Percentiles rank a stretch among this genome's conserved stretches.
phyloP scores from a whole-genome alignment of 768 basidiomycete species.

The Filobasidium wieringae region DNA sequence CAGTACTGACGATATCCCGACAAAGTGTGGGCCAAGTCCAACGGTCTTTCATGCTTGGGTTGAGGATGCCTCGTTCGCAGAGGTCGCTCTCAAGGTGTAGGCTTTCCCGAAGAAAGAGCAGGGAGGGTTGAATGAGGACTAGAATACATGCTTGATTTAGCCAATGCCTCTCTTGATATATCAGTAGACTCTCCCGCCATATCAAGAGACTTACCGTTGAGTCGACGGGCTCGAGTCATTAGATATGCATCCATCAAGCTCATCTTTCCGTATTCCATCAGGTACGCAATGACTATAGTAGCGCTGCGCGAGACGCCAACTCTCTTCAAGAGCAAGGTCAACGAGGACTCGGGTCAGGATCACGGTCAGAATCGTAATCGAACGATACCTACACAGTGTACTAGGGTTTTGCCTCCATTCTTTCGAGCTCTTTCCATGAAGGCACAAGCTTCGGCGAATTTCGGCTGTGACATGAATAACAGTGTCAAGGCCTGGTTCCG shows the following conservation, averaged over 20 bases:
- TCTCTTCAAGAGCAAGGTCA: constrained; percentile 44
- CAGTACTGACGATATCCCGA: constrained; percentile 32
- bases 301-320: constrained; percentile 96
- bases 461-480: constrained; percentile 55
- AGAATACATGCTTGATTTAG: constrained; percentile 18
- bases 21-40: constrained; percentile 36
- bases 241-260: constrained; percentile 88
- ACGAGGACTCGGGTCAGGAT: neutral
- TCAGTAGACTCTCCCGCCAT: neutral
- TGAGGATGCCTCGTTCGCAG: neutral
- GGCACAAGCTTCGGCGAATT: constrained; percentile 73
- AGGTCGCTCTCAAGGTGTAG: constrained; percentile 60
- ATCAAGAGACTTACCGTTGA: constrained; percentile 44
- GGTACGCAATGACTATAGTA: constrained; percentile 88
- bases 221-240: constrained; percentile 73
- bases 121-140: constrained; percentile 88
- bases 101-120: constrained; percentile 87
- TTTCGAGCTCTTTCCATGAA: constrained; percentile 82
- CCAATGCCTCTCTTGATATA: neutral
- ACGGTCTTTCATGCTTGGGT: constrained; percentile 18
- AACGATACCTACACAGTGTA: constrained; percentile 56
- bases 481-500: too few relatives aligned
- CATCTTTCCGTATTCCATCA: constrained; percentile 80
- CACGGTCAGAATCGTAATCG: neutral
- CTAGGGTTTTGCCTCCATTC: constrained; percentile 77